These are phyloP conservation scores for Isoetes taiwanensis DNA, from an alignment of 75 land plant genomes.

Conservation along the genomic window DNA sequence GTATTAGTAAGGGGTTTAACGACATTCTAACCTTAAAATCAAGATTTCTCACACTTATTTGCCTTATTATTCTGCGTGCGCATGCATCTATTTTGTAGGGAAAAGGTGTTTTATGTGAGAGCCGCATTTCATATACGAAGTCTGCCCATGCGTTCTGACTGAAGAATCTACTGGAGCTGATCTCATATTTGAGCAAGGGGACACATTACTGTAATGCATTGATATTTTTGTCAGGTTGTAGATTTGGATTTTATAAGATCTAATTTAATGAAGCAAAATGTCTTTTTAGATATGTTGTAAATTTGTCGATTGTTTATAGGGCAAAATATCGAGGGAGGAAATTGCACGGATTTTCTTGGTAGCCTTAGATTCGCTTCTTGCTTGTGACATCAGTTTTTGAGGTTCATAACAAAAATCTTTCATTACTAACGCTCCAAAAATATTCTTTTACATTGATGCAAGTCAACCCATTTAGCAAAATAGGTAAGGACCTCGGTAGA, in stretches of 20 bases:
- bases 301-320: constrained; percentile 46
- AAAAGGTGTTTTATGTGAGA: constrained; percentile 80
- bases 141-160: constrained; percentile 94
- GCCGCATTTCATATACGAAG: constrained; percentile 81
- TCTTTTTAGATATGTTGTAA: too few relatives aligned
- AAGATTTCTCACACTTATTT: constrained; percentile 32
- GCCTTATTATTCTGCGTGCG: neutral
- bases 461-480: constrained; percentile 97
- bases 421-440: neutral
- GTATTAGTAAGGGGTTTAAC: constrained; percentile 81
- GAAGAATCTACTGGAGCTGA: constrained; percentile 99
- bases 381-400: constrained; percentile 88
- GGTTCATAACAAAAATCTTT: constrained; percentile 25
- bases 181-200: constrained; percentile 94
- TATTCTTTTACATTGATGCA: constrained; percentile 14
- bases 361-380: constrained; percentile 73
- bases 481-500: constrained; percentile 85
- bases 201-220: constrained; percentile 88
- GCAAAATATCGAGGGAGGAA: constrained; percentile 95
- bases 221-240: too few relatives aligned
- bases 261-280: too few relatives aligned
- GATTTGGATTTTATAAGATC: too few relatives aligned
- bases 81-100: constrained; percentile 29
- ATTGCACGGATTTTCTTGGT: constrained; percentile 78
- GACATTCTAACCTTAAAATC: constrained; percentile 77